Percentiles rank a stretch among this genome's conserved stretches.
These are phyloP conservation scores for Suillus brevipes DNA, from an alignment of 768 basidiomycete species.

Conservation along the genomic window DNA sequence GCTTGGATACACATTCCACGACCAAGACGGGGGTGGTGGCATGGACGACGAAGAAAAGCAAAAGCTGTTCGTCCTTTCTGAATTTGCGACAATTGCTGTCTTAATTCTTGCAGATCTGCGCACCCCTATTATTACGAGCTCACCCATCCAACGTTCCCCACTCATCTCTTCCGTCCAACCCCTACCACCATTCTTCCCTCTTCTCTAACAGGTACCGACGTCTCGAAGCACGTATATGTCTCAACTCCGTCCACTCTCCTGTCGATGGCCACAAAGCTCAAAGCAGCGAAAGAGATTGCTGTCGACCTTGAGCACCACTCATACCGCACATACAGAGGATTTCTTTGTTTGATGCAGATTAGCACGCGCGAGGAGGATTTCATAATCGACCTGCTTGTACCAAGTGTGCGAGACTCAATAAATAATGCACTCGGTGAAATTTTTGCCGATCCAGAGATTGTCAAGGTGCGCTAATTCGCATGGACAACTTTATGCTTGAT, in stretches of 20 bases:
- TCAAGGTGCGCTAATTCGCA: conserved; percentile 62
- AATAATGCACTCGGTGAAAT: conserved; percentile 69
- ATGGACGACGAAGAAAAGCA: conserved; percentile 20
- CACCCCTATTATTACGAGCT: conserved; percentile 92
- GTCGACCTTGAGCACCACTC: conserved; percentile 95
- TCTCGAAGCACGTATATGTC: conserved; percentile 67
- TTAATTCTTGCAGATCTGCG: conserved; percentile 28
- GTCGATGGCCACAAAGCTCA: conserved; percentile 68
- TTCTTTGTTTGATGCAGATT: conserved; percentile 92
- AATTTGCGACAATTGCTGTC: not conserved
- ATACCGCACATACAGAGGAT: conserved; percentile 80
- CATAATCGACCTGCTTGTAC: conserved; percentile 76
- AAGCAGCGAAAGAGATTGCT: conserved; percentile 73
- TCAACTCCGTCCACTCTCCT: conserved; percentile 55
- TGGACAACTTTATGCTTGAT: not conserved
- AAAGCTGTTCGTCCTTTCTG: conserved; percentile 15
- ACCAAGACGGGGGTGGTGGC: conserved; percentile 27
- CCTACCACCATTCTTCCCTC: conserved; percentile 51
- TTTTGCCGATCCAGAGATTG: conserved; percentile 78
- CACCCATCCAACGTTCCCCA: conserved; percentile 67
- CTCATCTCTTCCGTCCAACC: conserved; percentile 58
- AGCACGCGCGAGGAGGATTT: conserved; percentile 84
- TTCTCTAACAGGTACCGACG: conserved; percentile 47
- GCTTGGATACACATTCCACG: conserved; percentile 58
- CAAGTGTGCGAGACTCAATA: conserved; percentile 66